Base-by-base conservation (phyloP, 1,284 basidiomycete genomes). In the Irpex sp. region DNA sequence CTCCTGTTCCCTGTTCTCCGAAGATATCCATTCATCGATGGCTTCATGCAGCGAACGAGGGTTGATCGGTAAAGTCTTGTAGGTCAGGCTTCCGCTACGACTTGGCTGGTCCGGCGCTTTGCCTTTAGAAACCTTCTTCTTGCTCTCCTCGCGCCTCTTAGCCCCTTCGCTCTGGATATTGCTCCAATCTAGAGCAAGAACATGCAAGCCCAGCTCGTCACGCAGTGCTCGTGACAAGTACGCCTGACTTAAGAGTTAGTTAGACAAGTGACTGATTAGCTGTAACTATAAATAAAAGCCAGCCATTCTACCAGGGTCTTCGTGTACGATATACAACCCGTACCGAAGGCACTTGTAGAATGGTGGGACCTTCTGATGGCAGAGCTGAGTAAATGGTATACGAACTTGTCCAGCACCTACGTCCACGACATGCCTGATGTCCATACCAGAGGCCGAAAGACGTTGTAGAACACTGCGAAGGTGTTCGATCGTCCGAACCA, bases 381-480 rank as follows among this genome's bases (percentile, higher is more conserved):
- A 73, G 56, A 62, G 7, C 22, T 38, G 32, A 70, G 70, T 22
- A 66, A 70, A 11, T 38, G 32, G 15, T 38, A 68, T 18, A 80
- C 83, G 69, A 71, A 89, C 88, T 76, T 89, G 89, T 20, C 88
- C 88, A 15, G 89, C 85, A 38, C 88, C 88, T 20, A 90, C 80
- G 69, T 90, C 88, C 10, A 89, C 86, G 7, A 80, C 80, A 73
- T 87, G 84, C 67, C 71, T 69, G 68, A 82, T 67, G 32, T 70
- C 3, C 65, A 73, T 13, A 49, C 74, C 44, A 54, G 80, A 68
- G 20, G 69, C 42, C 1, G 71, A 58, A 0, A 71, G 58, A 54
- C 75, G 67, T 65, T 76, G 63, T 22, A 84, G 72, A 24, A 85
- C 43, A 13, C 73, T 72, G 11, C 72, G 64, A 4, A 87, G 78